Percentiles rank a stretch among this genome's conserved stretches.
Conservation (phyloP, 495 filamentous ascomycete species). For the Podospora pseudoanserina region DNA sequence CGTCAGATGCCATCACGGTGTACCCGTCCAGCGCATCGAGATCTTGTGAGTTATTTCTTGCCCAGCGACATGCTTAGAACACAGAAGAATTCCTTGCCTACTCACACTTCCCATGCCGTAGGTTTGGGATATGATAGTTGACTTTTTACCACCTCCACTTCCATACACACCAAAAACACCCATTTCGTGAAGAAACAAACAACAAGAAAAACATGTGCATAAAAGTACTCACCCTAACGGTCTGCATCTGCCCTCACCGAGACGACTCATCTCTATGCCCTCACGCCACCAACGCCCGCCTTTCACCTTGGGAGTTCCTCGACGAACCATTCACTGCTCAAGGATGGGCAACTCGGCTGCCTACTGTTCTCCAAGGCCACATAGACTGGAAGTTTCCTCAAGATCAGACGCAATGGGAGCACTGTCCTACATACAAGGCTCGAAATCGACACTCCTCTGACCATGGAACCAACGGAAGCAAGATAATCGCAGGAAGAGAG, state of each 20-base stretch:
- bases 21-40: not conserved
- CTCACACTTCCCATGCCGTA: too few relatives aligned
- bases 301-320: not conserved
- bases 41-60: not conserved
- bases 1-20: not conserved
- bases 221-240: not conserved
- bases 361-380: not conserved
- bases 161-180: not conserved
- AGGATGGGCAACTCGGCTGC: not conserved
- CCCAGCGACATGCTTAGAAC: not conserved
- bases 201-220: conserved; percentile 1
- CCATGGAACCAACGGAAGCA: not conserved
- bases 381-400: not conserved
- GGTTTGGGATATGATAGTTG: not conserved
- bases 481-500: not conserved
- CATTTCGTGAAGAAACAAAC: not conserved
- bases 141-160: not conserved
- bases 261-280: not conserved
- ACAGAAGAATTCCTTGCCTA: not conserved
- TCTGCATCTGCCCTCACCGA: conserved; percentile 6
- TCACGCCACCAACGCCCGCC: not conserved
- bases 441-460: not conserved
- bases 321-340: not conserved
- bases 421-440: not conserved
- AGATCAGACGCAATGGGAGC: conserved; percentile 2